Percentiles rank a stretch among this genome's conserved stretches.
These are phyloP conservation scores for Fistulifera solaris DNA, from an alignment of 108 stramenopile species.

Conservation along the genomic window DNA sequence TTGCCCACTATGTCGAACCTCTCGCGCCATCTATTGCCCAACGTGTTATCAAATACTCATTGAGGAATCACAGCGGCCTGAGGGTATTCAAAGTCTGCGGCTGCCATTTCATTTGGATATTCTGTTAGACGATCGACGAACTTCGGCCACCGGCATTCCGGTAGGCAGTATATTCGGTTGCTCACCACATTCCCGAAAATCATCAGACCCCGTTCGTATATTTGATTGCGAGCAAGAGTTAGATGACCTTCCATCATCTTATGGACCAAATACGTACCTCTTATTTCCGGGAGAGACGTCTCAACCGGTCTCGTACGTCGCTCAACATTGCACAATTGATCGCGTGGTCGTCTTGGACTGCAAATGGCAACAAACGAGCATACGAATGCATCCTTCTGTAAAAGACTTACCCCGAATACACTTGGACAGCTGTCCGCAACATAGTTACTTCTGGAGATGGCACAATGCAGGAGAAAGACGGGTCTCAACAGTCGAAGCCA, in stretches of 20 bases:
- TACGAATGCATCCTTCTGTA: background rate
- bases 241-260: background rate
- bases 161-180: conserved; percentile 27
- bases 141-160: conserved; percentile 53
- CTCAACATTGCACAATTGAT: conserved; percentile 8
- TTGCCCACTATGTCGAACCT: conserved; percentile 28
- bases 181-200: background rate
- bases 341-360: conserved; percentile 62
- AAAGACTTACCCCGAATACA: conserved; percentile 47
- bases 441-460: conserved; percentile 72
- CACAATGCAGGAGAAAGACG: conserved; percentile 64
- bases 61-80: conserved; percentile 37
- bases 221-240: background rate
- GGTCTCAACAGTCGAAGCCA: conserved; percentile 67
- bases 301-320: conserved; percentile 45
- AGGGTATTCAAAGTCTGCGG: conserved; percentile 19
- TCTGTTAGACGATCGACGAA: conserved; percentile 54
- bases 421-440: conserved; percentile 40
- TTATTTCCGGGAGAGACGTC: conserved; percentile 55
- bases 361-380: conserved; percentile 30
- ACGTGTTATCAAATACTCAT: conserved; percentile 51
- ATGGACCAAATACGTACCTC: conserved; percentile 22
- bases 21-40: conserved; percentile 59
- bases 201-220: background rate
- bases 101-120: conserved; percentile 60